A percentile compares a stretch with the other conserved stretches of the same genome.
phyloP scores from a whole-genome alignment of 257 asterid species.

The Scutellaria minor region DNA sequence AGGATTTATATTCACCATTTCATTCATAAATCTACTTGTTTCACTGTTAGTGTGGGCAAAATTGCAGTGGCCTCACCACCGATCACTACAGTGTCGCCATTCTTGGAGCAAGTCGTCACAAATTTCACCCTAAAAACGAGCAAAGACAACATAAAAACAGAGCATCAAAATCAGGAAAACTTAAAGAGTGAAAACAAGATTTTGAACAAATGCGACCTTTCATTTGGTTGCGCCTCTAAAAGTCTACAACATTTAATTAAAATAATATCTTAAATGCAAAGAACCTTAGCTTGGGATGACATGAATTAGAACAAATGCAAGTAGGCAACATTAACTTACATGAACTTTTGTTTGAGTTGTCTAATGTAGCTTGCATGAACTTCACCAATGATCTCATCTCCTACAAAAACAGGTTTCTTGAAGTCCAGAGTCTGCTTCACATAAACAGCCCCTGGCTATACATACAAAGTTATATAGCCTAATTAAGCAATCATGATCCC shows the following conservation, averaged over 20 bases:
- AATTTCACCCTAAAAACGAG: constrained; percentile 56
- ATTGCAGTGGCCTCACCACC: constrained; percentile 73
- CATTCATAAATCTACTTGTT: constrained; percentile 2
- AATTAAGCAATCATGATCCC: too few species aligned
- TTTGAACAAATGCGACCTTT: too few species aligned
- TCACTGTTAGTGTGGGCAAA: constrained; percentile 52
- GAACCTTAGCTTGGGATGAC: too few species aligned
- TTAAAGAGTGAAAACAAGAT: too few species aligned
- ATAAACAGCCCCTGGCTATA: constrained; percentile 86
- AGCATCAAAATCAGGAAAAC: neutral
- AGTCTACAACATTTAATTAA: too few species aligned
- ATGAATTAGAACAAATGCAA: too few species aligned
- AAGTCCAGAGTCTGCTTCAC: constrained; percentile 76
- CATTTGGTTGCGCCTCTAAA: too few species aligned
- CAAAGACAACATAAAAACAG: neutral
- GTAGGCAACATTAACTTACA: constrained; percentile 44
- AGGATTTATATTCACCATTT: too few species aligned
- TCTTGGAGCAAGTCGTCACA: constrained; percentile 61
- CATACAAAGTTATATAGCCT: neutral
- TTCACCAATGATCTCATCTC: constrained; percentile 65
- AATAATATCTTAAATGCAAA: too few species aligned
- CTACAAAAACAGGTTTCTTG: constrained; percentile 69
- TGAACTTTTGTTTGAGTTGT: constrained; percentile 49
- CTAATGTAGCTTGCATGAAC: constrained; percentile 59
- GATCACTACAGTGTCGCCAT: constrained; percentile 44